Evolutionary conservation across 2,329 filamentous ascomycete species (phyloP).

Genomic region (Colletotrichum coccodes): DNA sequence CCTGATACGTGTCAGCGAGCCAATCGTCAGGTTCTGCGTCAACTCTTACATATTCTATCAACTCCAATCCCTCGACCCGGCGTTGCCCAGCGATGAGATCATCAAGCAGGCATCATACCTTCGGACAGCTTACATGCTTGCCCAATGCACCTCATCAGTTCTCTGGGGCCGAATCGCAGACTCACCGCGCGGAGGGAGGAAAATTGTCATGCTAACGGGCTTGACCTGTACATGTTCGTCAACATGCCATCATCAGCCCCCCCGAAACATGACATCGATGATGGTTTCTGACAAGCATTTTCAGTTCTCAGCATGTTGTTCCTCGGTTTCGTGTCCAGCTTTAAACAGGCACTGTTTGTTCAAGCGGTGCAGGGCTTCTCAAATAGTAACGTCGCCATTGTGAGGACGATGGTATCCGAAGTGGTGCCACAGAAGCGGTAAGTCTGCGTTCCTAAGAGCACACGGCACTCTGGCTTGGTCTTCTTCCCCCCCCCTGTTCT

Average conservation of each 20-base stretch:
- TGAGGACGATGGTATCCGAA: conserved; percentile 20
- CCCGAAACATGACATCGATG: no score
- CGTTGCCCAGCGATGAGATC: background rate
- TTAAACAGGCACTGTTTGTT: conserved; percentile 13
- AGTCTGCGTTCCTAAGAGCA: background rate
- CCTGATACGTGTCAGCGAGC: background rate
- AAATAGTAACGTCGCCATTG: conserved; percentile 10
- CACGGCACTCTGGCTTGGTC: no score
- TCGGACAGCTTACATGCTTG: conserved; percentile 16
- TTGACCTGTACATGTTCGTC: background rate
- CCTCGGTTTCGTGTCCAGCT: conserved; percentile 21
- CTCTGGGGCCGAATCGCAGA: conserved; percentile 9
- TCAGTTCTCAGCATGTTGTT: conserved; percentile 1
- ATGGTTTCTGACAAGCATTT: no score
- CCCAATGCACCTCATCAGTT: conserved; percentile 9
- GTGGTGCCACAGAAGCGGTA: conserved; percentile 10
- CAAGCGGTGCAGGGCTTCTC: conserved; percentile 5
- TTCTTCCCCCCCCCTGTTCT: no score
- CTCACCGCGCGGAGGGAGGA: conserved; percentile 5
- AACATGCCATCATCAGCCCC: background rate
- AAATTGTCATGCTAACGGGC: conserved; percentile 4
- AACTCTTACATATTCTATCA: conserved; percentile 16
- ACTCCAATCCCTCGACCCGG: conserved; percentile 11
- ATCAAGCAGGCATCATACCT: conserved; percentile 7
- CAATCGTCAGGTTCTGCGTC: background rate